Conservation (phyloP, 768 basidiomycete genomes). For the Lactarius sanguifluus region DNA sequence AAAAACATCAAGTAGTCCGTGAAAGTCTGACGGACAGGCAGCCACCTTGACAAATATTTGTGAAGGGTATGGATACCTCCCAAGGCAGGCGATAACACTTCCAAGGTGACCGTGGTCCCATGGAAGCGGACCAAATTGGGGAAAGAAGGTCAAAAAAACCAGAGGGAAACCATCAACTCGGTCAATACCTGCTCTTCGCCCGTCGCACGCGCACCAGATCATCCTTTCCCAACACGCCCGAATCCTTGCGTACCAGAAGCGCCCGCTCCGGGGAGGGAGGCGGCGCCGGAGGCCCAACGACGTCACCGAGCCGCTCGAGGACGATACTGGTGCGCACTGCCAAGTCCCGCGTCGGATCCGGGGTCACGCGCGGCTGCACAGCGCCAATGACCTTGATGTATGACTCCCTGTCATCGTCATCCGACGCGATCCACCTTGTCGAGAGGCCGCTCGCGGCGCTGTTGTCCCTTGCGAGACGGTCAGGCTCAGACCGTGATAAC, state of each 20-base stretch:
- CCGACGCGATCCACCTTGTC: slow-evolving; percentile 27
- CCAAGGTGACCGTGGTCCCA: not conserved
- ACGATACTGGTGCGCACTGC: slow-evolving; percentile 16
- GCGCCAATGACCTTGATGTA: slow-evolving; percentile 18
- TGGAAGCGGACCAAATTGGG: too few species aligned
- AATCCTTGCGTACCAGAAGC: slow-evolving; percentile 15
- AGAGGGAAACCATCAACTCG: not conserved
- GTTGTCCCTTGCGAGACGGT: not conserved
- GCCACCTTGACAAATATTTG: not conserved
- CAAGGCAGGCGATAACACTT: not conserved
- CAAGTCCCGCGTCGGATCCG: slow-evolving; percentile 1
- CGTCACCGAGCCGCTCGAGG: slow-evolving; percentile 8
- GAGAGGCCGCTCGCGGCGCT: slow-evolving; percentile 8
- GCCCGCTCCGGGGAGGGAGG: not conserved
- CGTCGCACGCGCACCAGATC: slow-evolving; percentile 11
- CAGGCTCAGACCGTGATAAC: not conserved
- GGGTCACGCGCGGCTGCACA: slow-evolving; percentile 16
- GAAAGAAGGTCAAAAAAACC: slow-evolving; percentile 24
- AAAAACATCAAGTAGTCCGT: not conserved
- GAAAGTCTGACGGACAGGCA: not conserved
- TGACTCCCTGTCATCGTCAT: not conserved
- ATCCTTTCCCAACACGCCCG: slow-evolving; percentile 16
- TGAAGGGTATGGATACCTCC: not conserved
- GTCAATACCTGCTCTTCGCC: not conserved
- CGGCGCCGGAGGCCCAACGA: not conserved